Evolutionary conservation across 306 rosid species (phyloP), one percentile per base, ranked within the genome.

Genomic region (Sechiopsis laciniata): DNA sequence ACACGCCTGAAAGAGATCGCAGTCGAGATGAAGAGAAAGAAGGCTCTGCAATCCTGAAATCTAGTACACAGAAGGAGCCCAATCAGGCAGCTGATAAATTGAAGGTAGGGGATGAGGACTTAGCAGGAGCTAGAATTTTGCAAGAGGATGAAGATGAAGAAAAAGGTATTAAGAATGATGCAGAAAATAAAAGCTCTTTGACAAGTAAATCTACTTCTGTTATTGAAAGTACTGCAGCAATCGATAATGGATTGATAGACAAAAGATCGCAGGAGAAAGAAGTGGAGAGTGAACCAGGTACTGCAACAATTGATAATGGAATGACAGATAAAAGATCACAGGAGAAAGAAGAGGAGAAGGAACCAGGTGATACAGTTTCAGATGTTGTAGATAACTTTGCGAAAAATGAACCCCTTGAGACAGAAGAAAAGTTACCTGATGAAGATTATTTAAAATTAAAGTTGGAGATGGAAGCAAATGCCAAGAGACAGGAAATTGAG

Each of bases 391-490:
- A 68, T 24, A 56, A 29, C 56, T 42, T 45, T n/a, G 71, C 26
- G 32, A 16, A 6, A 40, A 0, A 40, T 40, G 46, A 66, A 78
- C 69, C 53, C 50, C 51, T n/a, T 37, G 80, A 77, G 74, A 48
- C 11, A 1, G 80, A 77, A 40, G 80, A 74, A 82, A 80, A 21
- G 40, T 62, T 82, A 69, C 64, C n/a, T 6, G 81, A 85, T 72
- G 90, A 87, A 75, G 83, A 83, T 75, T 60, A 88, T 71, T 69
- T 66, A 61, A 69, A 61, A 66, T 75, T 83, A 62, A 82, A 82
- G 80, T 84, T 85, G 76, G 89, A 89, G 80, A 73, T 76, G 85
- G 91, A 90, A 82, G 96, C 72, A 51, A 82, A 82, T 55, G 79
- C 77, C 52, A 80, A 81, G 58, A 79, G 51, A 64, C 82, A 81